These are phyloP conservation scores for Millerozyma miso DNA, from an alignment of 805 yeast genomes.

Conservation along the genomic window DNA sequence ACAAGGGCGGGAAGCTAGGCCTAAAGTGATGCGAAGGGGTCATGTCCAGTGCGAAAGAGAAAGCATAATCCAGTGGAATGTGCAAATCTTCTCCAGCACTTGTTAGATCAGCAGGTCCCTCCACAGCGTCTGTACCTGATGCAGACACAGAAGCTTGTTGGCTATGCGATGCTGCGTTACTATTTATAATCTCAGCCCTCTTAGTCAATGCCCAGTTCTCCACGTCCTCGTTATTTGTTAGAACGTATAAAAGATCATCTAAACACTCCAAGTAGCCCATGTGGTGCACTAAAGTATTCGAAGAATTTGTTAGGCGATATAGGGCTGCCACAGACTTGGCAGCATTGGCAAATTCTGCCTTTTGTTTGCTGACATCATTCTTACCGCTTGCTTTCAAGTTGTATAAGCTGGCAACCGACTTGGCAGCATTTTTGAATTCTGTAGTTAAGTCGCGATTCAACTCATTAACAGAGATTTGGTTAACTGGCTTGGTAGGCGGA, in stretches of 20 bases:
- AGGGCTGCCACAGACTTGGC: conserved; percentile 46
- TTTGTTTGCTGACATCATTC: conserved; percentile 6
- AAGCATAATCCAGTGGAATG: conserved; percentile 28
- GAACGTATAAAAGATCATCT: conserved; percentile 46
- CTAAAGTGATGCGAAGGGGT: conserved; percentile 24
- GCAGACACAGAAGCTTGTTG: not conserved
- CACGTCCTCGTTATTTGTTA: conserved; percentile 41
- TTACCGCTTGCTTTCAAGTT: conserved; percentile 17
- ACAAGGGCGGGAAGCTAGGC: conserved; percentile 35
- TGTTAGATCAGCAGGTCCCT: not conserved
- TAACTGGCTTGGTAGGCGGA: conserved; percentile 50
- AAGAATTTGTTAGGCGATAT: conserved; percentile 56
- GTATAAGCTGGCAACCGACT: conserved; percentile 56
- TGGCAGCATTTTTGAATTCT: conserved; percentile 71
- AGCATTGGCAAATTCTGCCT: conserved; percentile 36
- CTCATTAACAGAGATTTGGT: conserved; percentile 43
- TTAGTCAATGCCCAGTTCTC: conserved; percentile 51
- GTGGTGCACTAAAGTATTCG: conserved; percentile 42
- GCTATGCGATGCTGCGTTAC: not conserved
- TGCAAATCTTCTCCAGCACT: conserved; percentile 1
- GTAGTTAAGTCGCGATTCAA: conserved; percentile 50
- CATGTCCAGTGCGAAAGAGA: conserved; percentile 25
- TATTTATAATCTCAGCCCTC: conserved; percentile 35
- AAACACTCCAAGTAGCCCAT: conserved; percentile 62
- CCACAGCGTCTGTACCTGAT: not conserved